Evolutionary conservation across 2,329 filamentous ascomycete species (phyloP), one percentile per base, ranked within the genome.

Genomic region (Venturia oleaginea): DNA sequence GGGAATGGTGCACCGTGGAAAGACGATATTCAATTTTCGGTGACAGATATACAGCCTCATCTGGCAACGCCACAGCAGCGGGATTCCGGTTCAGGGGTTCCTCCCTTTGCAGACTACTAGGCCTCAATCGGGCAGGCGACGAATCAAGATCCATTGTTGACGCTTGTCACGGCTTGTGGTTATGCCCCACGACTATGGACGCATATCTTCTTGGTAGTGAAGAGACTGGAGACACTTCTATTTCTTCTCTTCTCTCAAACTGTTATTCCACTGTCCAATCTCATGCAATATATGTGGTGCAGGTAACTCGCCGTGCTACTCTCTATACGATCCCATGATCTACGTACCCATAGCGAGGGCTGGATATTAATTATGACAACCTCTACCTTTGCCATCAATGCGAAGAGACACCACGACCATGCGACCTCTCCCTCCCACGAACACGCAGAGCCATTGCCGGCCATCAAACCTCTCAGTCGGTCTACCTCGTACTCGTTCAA

Each of bases 61-160:
- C 46, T 27, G 40, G 17, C 19, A 17, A 57, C 27, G 51, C 51
- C 51, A 57, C 51, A 55, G 10, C 24, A 32, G 46, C 46, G n/a
- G 8, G 4, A 27, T 13, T 7, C 48, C 48, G 13, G 7, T 78
- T 76, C 67, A 64, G 67, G 65, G 69, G 70, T 60, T 62, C 59
- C 57, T 4, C 15, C 19, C 42, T 43, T 43, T 43, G 42, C 42
- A 4, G 42, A 43, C 42, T 10, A 37, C 34, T 30, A 54, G 51
- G n/a, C 30, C 4, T 34, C 30, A 22, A 34, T 34, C 27, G 27
- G 17, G 30, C 51, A 57, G 51, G 27, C 51, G 51, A 57, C 51
- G 51, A 57, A 57, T 55, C 48, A 55, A 55, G 48, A 55, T 19
- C 10, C 2, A 32, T 34, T 17, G 19, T 57, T 19, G 30, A 19